Evolutionary conservation across 805 yeast species (phyloP).

Genomic region (Metschnikowia rubicola): DNA sequence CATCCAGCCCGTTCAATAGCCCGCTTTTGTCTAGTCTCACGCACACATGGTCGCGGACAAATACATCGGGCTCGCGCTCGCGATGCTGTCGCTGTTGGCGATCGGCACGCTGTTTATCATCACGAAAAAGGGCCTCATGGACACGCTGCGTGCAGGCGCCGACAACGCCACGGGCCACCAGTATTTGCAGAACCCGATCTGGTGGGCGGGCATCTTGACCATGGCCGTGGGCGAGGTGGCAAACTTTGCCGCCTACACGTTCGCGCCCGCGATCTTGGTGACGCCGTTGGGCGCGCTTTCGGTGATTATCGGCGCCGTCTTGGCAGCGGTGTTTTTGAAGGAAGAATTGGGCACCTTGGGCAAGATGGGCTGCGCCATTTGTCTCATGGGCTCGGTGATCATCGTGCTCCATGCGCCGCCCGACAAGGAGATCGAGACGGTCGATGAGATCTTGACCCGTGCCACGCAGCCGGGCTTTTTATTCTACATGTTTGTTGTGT

Average conservation of each 20-base stretch:
- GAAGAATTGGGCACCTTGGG: constrained; percentile 88
- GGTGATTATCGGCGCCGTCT: constrained; percentile 86
- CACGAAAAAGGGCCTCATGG: constrained; percentile 80
- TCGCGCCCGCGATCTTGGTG: constrained; percentile 90
- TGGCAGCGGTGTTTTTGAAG: constrained; percentile 79
- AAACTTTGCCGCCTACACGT: constrained; percentile 90
- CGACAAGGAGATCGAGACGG: constrained; percentile 85
- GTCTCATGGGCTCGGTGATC: constrained; percentile 82
- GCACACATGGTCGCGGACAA: constrained; percentile 63
- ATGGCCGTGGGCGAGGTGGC: constrained; percentile 93
- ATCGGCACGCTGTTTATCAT: constrained; percentile 88
- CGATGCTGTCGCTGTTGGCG: constrained; percentile 82
- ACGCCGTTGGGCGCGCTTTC: constrained; percentile 90
- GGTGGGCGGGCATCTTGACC: constrained; percentile 92
- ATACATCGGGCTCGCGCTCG: constrained; percentile 83
- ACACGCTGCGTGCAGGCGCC: constrained; percentile 50
- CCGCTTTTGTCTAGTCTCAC: not conserved
- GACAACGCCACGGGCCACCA: constrained; percentile 64
- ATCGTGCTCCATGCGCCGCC: constrained; percentile 91
- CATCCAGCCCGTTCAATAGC: not conserved
- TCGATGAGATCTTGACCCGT: constrained; percentile 78
- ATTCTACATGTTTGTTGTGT: constrained; percentile 60
- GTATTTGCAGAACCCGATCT: constrained; percentile 77
- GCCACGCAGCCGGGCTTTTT: constrained; percentile 78
- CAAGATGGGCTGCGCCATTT: constrained; percentile 88